Conservation (phyloP, 2,329 filamentous ascomycete genomes). For the Fusarium sp. region DNA sequence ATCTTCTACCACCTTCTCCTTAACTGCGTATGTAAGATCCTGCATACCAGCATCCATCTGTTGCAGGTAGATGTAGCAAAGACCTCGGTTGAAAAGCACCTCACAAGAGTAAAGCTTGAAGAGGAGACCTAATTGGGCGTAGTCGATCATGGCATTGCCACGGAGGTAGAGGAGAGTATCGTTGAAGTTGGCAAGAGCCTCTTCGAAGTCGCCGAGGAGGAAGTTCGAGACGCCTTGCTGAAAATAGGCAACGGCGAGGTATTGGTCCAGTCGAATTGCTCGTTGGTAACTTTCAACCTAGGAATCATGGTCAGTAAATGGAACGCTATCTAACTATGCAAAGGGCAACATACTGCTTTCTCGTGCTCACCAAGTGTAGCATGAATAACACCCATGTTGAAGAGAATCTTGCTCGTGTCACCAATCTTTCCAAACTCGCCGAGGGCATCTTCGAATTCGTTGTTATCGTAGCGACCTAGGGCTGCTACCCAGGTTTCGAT, state of each 20-base stretch:
- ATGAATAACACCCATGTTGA: conserved; percentile 98
- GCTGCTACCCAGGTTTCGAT: conserved; percentile 98
- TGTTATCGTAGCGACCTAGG: conserved; percentile 92
- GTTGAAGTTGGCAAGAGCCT: conserved; percentile 98
- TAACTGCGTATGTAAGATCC: conserved; percentile 89
- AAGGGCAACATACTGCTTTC: conserved; percentile 78
- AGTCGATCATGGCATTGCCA: conserved; percentile 97
- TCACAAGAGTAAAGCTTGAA: conserved; percentile 99
- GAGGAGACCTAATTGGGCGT: conserved; percentile 92
- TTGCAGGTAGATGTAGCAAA: conserved; percentile 97
- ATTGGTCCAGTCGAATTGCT: conserved; percentile 90
- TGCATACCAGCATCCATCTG: conserved; percentile 91
- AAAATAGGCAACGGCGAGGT: conserved; percentile 97
- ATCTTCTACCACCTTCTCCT: conserved; percentile 96
- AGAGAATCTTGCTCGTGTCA: conserved; percentile 97
- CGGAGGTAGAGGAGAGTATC: conserved; percentile 94
- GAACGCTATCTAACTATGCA: conserved; percentile 6
- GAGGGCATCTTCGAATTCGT: conserved; percentile 93
- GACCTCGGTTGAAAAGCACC: conserved; percentile 94
- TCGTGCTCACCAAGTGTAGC: conserved; percentile 96
- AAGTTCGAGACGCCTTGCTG: conserved; percentile 99
- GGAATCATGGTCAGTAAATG: conserved; percentile 24
- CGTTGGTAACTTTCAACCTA: conserved; percentile 96
- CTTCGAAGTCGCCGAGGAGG: conserved; percentile 94
- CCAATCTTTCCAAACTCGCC: conserved; percentile 86